These are phyloP conservation scores for Mycosphaerella sp. DNA, from an alignment of 2,329 filamentous ascomycete genomes.

Conservation along the genomic window DNA sequence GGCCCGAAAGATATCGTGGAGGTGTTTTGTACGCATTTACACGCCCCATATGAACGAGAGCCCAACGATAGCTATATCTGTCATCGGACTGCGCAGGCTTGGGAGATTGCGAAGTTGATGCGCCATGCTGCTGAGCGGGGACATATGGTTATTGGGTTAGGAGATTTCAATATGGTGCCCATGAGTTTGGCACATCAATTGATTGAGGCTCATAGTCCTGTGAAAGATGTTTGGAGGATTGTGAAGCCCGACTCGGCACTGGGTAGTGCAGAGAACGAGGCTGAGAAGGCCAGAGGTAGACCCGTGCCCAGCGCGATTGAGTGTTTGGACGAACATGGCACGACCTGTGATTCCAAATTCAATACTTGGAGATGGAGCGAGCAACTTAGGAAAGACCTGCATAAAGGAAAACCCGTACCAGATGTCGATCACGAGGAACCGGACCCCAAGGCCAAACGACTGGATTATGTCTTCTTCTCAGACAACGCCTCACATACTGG, in stretches of 20 bases:
- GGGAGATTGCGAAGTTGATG: slow-evolving; percentile 89
- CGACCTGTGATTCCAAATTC: slow-evolving; percentile 75
- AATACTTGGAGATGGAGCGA: slow-evolving; percentile 94
- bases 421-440: slow-evolving; percentile 61
- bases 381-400: slow-evolving; percentile 60
- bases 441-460: slow-evolving; percentile 72
- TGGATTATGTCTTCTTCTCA: slow-evolving; percentile 90
- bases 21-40: slow-evolving; percentile 82
- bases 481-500: slow-evolving; percentile 29
- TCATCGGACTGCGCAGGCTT: slow-evolving; percentile 86
- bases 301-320: slow-evolving; percentile 69
- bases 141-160: slow-evolving; percentile 76
- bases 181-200: slow-evolving; percentile 75
- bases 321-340: slow-evolving; percentile 75
- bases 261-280: slow-evolving; percentile 61
- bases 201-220: slow-evolving; percentile 69
- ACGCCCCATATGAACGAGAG: slow-evolving; percentile 79
- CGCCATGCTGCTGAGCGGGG: slow-evolving; percentile 72
- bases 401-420: slow-evolving; percentile 47
- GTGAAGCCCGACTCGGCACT: slow-evolving; percentile 78
- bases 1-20: slow-evolving; percentile 63
- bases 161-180: slow-evolving; percentile 97
- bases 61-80: slow-evolving; percentile 79
- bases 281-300: slow-evolving; percentile 59
- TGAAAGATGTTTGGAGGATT: slow-evolving; percentile 78